A percentile compares a stretch with the other conserved stretches of the same genome.
Evolutionary conservation across 2,329 filamentous ascomycete genomes (phyloP).

Genomic region (Escovopsis weberi): DNA sequence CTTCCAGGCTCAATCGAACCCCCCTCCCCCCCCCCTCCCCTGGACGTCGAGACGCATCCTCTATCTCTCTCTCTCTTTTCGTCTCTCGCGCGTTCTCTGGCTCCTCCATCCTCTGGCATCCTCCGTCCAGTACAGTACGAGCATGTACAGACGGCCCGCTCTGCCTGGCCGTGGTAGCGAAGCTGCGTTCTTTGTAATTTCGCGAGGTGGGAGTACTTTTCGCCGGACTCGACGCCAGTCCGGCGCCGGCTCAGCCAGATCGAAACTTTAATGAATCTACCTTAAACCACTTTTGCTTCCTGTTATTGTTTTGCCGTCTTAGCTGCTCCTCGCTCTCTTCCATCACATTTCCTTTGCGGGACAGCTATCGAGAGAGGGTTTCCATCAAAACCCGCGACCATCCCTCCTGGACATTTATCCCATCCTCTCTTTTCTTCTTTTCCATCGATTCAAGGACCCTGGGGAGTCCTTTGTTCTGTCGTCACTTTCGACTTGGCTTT

Average conservation of each 20-base stretch:
- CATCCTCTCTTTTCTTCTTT: neutral
- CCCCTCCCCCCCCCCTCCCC: too few relatives aligned
- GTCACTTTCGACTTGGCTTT: too few relatives aligned
- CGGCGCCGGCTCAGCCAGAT: slow-evolving; percentile 5
- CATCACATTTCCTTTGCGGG: neutral
- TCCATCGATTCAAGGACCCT: neutral
- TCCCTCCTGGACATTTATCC: neutral
- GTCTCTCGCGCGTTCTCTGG: too few relatives aligned
- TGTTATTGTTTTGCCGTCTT: neutral
- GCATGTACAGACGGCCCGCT: neutral
- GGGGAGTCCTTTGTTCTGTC: too few relatives aligned
- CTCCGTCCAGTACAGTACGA: too few relatives aligned
- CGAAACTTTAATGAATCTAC: slow-evolving; percentile 6
- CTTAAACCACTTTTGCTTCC: slow-evolving; percentile 1
- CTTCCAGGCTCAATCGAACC: too few relatives aligned
- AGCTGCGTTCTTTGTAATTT: neutral
- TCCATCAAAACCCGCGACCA: neutral
- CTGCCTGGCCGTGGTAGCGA: slow-evolving; percentile 1
- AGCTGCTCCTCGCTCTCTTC: neutral
- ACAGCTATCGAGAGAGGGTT: neutral
- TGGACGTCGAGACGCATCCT: too few relatives aligned
- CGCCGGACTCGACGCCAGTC: slow-evolving; percentile 1
- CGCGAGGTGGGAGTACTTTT: slow-evolving; percentile 1
- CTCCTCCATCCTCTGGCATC: too few relatives aligned
- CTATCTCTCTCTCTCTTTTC: too few relatives aligned